phyloP scores from a whole-genome alignment of 2,329 filamentous ascomycete genomes.

The Polychaeton citri region DNA sequence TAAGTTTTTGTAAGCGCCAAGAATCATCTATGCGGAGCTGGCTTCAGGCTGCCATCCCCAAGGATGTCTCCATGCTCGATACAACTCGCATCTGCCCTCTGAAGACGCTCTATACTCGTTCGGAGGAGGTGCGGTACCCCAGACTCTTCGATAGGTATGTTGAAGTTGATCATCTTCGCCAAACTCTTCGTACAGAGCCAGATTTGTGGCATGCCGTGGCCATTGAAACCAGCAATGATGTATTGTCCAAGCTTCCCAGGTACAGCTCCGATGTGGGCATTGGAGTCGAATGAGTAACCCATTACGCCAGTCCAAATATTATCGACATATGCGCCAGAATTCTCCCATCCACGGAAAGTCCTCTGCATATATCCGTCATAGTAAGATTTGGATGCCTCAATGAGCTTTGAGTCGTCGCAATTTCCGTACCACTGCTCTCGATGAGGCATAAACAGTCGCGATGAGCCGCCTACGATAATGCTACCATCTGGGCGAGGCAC shows the following conservation, averaged over 20 bases:
- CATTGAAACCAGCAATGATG: constrained; percentile 30
- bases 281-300: constrained; percentile 55
- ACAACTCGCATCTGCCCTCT: neutral
- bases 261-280: constrained; percentile 60
- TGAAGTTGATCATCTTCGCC: constrained; percentile 45
- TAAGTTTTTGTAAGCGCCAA: too few species aligned
- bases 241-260: constrained; percentile 28
- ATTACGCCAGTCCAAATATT: constrained; percentile 47
- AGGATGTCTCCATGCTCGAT: neutral
- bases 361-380: constrained; percentile 38
- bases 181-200: constrained; percentile 52
- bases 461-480: constrained; percentile 33
- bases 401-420: constrained; percentile 31
- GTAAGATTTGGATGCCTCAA: constrained; percentile 30
- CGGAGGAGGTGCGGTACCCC: constrained; percentile 1
- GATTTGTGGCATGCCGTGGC: constrained; percentile 64
- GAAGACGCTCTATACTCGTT: neutral
- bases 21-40: too few species aligned
- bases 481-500: constrained; percentile 33
- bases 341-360: constrained; percentile 37
- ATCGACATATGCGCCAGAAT: constrained; percentile 24
- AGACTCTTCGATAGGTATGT: constrained; percentile 24
- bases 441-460: constrained; percentile 21
- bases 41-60: neutral
- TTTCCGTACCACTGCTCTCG: constrained; percentile 33